phyloP scores from a whole-genome alignment of 331 rosid genomes.

The Stylosanthes scabra region DNA sequence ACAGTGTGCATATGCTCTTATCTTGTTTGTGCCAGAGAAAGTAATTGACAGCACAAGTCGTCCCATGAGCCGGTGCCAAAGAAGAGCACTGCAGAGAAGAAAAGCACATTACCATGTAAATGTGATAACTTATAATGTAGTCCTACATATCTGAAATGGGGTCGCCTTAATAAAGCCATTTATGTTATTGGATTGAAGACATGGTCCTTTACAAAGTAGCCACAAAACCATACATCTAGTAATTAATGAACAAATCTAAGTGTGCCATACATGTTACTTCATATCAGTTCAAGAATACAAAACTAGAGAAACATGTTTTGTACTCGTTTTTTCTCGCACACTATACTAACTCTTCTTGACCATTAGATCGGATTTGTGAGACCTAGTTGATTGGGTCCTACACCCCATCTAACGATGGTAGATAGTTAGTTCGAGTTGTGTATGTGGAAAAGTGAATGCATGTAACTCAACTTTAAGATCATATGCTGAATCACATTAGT shows the following conservation, averaged over 20 bases:
- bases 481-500: no score
- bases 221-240: not conserved
- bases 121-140: not conserved
- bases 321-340: no score
- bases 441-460: no score
- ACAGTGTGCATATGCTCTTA: slow-evolving; percentile 89
- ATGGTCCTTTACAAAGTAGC: slow-evolving; percentile 1
- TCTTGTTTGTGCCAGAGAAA: slow-evolving; percentile 66
- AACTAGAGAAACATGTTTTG: not conserved
- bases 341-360: no score
- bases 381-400: no score
- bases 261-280: slow-evolving; percentile 16
- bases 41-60: slow-evolving; percentile 63
- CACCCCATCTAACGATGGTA: no score
- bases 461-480: no score
- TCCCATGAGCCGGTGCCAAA: slow-evolving; percentile 97
- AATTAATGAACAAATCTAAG: slow-evolving; percentile 4
- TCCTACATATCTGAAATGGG: no score
- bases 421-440: no score
- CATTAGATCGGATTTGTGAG: no score
- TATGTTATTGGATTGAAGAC: slow-evolving; percentile 5
- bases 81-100: slow-evolving; percentile 77
- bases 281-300: not conserved
- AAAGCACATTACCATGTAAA: slow-evolving; percentile 12
- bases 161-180: no score